Evolutionary conservation across 495 filamentous ascomycete species (phyloP), one percentile per base, ranked within the genome.

Genomic region (Talaromyces nanjingensis): DNA sequence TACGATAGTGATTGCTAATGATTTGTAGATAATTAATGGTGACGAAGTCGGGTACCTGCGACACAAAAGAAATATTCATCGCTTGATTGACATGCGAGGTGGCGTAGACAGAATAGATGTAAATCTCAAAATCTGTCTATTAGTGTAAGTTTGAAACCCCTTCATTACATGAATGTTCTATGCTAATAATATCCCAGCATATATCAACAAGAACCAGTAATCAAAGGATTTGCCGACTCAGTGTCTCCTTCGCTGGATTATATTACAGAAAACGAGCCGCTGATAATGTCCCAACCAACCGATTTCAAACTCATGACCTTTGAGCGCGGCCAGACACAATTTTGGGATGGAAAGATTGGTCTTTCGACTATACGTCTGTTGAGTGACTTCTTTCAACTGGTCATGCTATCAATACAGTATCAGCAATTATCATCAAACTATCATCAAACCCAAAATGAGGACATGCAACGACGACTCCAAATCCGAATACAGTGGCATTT

Each of bases 161-260:
- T 37, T 37, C n/a, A 5, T 42, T 6, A 3, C 14, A n/a, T 60
- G 25, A 62, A 3, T 34, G 5, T 18, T n/a, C 22, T 54, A 54
- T 27, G 0, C 20, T 24, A 12, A 54, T 5, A 2, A 4, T 18
- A 1, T 18, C 20, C 1, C 22, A 67, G 65, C 3, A 67, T 67
- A n/a, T 47, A 67, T 31, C 55, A 61, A 45, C 65, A 64, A 6
- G 62, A 67, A 58, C 33, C 37, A 42, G 57, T 67, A 5, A 54
- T 53, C 25, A 60, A 14, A 45, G 33, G 59, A 18, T 45, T 60
- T 8, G 25, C 34, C 20, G 39, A 29, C 12, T 42, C 34, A 18
- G 6, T 29, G 6, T 20, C 57, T 22, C 57, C 57, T 27, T n/a
- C 39, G 8, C 25, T 59, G 20, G 16, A 34, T 20, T 56, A 29